phyloP scores from a whole-genome alignment of 2,329 filamentous ascomycete genomes.

The Tothia fuscella region DNA sequence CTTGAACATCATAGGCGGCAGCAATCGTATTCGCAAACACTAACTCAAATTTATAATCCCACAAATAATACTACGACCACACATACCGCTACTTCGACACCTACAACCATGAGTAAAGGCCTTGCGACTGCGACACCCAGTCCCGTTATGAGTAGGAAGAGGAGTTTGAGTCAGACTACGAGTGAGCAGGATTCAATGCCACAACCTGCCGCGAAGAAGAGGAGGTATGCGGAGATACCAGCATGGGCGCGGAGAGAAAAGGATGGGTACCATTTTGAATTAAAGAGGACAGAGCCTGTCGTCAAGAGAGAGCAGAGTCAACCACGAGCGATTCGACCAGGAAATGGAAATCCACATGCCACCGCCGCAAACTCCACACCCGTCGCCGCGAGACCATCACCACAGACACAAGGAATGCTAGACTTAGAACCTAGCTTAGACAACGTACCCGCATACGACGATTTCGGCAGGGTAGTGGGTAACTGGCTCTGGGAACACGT shows the following conservation, averaged over 20 bases:
- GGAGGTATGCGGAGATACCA: background rate
- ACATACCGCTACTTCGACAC: background rate
- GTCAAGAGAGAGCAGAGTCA: background rate
- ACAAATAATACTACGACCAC: background rate
- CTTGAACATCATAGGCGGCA: too few relatives aligned
- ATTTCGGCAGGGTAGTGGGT: constrained; percentile 62
- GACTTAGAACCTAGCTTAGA: constrained; percentile 50
- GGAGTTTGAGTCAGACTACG: too few relatives aligned
- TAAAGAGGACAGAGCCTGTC: background rate
- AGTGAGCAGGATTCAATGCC: background rate
- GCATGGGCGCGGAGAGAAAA: constrained; percentile 1
- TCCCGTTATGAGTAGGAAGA: constrained; percentile 8
- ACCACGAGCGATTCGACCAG: too few relatives aligned
- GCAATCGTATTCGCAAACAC: background rate
- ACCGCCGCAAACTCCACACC: background rate
- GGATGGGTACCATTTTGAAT: constrained; percentile 2
- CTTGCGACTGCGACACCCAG: too few relatives aligned
- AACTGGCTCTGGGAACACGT: constrained; percentile 70
- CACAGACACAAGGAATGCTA: background rate
- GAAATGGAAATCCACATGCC: background rate
- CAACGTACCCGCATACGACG: constrained; percentile 58
- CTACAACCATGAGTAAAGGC: background rate
- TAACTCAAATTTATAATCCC: background rate
- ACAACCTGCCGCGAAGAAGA: background rate
- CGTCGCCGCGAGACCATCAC: background rate